Conservation (phyloP, 2,329 filamentous ascomycete species). For the Teratosphaeria viscida region DNA sequence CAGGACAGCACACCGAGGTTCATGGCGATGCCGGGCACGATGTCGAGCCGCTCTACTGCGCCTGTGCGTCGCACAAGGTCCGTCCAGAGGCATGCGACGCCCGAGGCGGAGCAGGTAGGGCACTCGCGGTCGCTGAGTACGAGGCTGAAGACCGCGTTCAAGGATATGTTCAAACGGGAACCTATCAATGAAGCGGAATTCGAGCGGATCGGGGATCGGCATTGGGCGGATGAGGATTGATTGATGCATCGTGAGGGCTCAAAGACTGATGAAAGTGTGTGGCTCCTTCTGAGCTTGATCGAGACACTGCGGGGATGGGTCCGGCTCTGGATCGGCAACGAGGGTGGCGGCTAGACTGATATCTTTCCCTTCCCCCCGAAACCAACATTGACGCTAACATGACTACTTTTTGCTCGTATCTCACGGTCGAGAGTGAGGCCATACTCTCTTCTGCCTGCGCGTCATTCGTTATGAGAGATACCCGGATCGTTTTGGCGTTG, state of each 20-base stretch:
- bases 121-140: conserved; percentile 6
- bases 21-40: conserved; percentile 14
- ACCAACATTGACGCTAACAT: no score
- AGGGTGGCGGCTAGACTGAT: no score
- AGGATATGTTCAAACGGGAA: conserved; percentile 17
- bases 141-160: conserved; percentile 15
- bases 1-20: background rate
- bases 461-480: no score
- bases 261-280: background rate
- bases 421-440: no score
- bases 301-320: no score
- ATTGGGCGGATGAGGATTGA: conserved; percentile 23
- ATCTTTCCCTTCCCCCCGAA: background rate
- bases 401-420: no score
- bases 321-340: no score
- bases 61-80: background rate
- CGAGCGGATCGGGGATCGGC: conserved; percentile 17
- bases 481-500: no score
- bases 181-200: conserved; percentile 15
- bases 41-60: conserved; percentile 1
- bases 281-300: background rate
- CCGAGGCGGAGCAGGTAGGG: background rate
- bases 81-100: background rate
- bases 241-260: background rate
- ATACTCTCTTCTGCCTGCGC: no score